phyloP scores from a whole-genome alignment of 2,329 filamentous ascomycete species.

The Aureobasidium sp. region DNA sequence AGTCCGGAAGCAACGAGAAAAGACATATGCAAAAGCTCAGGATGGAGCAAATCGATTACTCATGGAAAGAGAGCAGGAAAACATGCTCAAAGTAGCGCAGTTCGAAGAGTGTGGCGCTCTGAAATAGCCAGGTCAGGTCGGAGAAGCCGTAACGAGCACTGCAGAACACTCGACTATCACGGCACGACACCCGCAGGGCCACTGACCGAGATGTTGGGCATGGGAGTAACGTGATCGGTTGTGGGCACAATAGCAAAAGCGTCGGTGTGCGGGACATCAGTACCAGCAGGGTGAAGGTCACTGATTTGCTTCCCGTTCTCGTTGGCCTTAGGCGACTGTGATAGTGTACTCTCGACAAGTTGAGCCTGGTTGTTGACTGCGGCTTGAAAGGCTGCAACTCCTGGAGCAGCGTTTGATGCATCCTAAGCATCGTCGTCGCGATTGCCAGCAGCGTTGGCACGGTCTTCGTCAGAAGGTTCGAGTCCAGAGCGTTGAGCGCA shows the following conservation, averaged over 20 bases:
- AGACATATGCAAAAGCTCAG: not conserved
- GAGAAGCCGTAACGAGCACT: not conserved
- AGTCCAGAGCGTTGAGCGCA: constrained; percentile 30
- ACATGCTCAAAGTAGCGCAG: not conserved
- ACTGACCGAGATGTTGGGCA: not conserved
- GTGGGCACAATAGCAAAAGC: not conserved
- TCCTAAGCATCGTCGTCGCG: constrained; percentile 6
- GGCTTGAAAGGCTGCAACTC: not conserved
- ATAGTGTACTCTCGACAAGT: not conserved
- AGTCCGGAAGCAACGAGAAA: not conserved
- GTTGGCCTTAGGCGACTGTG: not conserved
- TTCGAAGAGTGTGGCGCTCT: not conserved
- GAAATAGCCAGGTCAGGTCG: not conserved
- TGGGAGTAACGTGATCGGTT: not conserved
- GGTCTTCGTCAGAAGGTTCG: constrained; percentile 15
- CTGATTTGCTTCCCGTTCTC: not conserved
- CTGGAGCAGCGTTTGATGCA: not conserved
- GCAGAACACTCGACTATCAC: not conserved
- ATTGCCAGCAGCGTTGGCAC: constrained; percentile 1
- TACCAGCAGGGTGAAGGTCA: not conserved
- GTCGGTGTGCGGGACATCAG: not conserved
- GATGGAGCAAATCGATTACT: not conserved
- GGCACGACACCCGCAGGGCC: not conserved
- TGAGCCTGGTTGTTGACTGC: not conserved
- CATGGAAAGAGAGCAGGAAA: not conserved